Evolutionary conservation across 371 early-diverging fungal genomes (phyloP).

Genomic region (Catenaria anguillulae): DNA sequence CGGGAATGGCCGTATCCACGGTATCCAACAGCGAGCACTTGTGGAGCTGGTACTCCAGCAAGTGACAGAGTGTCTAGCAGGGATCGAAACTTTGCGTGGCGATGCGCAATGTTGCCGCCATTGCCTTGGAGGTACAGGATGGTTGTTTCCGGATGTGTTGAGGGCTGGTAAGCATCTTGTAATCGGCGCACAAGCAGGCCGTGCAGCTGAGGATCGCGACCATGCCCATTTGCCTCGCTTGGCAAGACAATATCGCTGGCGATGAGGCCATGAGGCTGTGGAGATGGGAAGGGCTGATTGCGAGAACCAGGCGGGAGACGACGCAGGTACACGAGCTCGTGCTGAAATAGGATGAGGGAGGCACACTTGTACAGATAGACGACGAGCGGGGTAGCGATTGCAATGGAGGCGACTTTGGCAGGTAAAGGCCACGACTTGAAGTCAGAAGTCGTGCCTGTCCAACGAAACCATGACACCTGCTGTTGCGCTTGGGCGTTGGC

Average conservation of each 20-base stretch:
- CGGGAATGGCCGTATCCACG: conserved; percentile 25
- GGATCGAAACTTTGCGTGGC: conserved; percentile 15
- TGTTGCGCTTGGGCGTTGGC: too few species aligned
- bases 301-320: conserved; percentile 26
- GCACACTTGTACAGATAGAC: conserved; percentile 16
- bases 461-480: too few species aligned
- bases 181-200: too few species aligned
- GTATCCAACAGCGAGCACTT: conserved; percentile 22
- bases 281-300: conserved; percentile 4
- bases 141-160: too few species aligned
- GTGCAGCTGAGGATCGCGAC: conserved; percentile 10
- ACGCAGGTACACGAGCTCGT: conserved; percentile 28
- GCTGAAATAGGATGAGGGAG: conserved; percentile 25
- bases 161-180: too few species aligned
- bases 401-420: neutral
- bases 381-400: neutral
- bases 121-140: conserved; percentile 26
- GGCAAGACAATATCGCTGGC: conserved; percentile 10
- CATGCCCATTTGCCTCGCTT: conserved; percentile 15
- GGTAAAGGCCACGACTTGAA: neutral
- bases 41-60: conserved; percentile 10
- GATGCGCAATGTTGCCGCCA: conserved; percentile 29
- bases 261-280: conserved; percentile 9
- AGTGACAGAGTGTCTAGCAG: conserved; percentile 13
- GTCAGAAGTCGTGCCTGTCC: too few species aligned